Conservation (phyloP, 176 grass and related monocot species). For the Hordeum marinum region DNA sequence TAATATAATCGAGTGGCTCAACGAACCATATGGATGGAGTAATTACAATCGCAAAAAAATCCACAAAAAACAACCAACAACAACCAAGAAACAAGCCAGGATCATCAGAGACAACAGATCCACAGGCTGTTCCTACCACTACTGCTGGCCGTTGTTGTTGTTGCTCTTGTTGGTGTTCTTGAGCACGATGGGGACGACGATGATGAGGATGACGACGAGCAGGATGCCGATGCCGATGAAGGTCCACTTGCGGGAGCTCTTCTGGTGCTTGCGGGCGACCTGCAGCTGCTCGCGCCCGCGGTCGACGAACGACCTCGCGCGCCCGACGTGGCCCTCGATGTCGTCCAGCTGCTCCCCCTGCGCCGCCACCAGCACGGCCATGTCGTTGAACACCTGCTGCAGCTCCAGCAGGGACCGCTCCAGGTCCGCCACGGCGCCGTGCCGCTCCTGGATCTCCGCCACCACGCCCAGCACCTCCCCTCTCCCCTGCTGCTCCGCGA, state of each 20-base stretch:
- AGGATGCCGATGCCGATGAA: constrained; percentile 56
- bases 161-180: constrained; percentile 6
- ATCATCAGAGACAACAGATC: background rate
- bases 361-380: constrained; percentile 74
- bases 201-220: constrained; percentile 48
- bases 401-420: constrained; percentile 77
- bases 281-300: constrained; percentile 59
- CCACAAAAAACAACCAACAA: background rate
- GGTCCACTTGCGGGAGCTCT: constrained; percentile 66
- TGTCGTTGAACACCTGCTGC: constrained; percentile 98
- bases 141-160: background rate
- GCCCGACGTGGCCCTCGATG: constrained; percentile 77
- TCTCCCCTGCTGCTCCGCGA: constrained; percentile 80
- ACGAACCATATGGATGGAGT: background rate
- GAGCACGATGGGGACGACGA: constrained; percentile 65
- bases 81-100: background rate
- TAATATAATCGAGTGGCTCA: background rate
- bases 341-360: constrained; percentile 94
- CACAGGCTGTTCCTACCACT: background rate
- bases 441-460: constrained; percentile 93
- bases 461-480: constrained; percentile 66
- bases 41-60: constrained; percentile 4
- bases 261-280: constrained; percentile 71
- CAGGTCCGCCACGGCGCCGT: constrained; percentile 63
- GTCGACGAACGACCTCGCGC: constrained; percentile 61